A percentile compares a stretch with the other conserved stretches of the same genome.
These are phyloP conservation scores for Rhizopus stolonifer DNA, from an alignment of 371 early-diverging fungal species.

Conservation along the genomic window DNA sequence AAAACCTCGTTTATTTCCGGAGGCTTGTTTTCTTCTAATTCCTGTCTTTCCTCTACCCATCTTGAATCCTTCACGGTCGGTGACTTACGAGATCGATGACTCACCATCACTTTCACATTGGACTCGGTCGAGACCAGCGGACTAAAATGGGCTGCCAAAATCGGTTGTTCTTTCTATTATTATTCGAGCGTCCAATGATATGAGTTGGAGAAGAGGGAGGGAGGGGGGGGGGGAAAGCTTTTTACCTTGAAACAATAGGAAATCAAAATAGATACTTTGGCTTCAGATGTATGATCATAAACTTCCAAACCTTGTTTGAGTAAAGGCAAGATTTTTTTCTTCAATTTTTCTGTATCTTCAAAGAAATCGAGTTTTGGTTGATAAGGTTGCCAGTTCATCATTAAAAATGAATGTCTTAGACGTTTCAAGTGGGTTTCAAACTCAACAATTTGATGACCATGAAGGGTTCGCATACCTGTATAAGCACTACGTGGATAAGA, in stretches of 20 bases:
- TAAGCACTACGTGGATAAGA: constrained; percentile 54
- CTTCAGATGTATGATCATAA: constrained; percentile 38
- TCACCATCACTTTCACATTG: constrained; percentile 46
- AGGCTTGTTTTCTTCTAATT: constrained; percentile 34
- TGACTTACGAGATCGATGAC: constrained; percentile 41
- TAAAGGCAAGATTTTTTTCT: constrained; percentile 38
- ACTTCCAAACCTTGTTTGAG: constrained; percentile 39
- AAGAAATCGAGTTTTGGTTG: constrained; percentile 27
- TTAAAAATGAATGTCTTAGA: constrained; percentile 43
- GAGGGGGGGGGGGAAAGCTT: no score
- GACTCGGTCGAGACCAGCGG: constrained; percentile 22
- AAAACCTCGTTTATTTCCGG: constrained; percentile 58
- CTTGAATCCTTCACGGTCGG: constrained; percentile 65
- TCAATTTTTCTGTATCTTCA: constrained; percentile 29
- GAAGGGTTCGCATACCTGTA: constrained; percentile 53
- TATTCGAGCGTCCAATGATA: no score
- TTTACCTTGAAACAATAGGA: constrained; percentile 45
- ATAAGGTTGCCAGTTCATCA: constrained; percentile 33
- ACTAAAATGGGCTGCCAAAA: constrained; percentile 50
- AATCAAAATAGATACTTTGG: constrained; percentile 42
- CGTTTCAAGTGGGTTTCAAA: constrained; percentile 51
- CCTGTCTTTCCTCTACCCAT: constrained; percentile 58
- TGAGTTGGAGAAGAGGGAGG: no score
- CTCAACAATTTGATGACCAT: constrained; percentile 44
- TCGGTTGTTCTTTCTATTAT: constrained; percentile 30